Conservation (phyloP, 495 filamentous ascomycete species). For the Poronia punctata region DNA sequence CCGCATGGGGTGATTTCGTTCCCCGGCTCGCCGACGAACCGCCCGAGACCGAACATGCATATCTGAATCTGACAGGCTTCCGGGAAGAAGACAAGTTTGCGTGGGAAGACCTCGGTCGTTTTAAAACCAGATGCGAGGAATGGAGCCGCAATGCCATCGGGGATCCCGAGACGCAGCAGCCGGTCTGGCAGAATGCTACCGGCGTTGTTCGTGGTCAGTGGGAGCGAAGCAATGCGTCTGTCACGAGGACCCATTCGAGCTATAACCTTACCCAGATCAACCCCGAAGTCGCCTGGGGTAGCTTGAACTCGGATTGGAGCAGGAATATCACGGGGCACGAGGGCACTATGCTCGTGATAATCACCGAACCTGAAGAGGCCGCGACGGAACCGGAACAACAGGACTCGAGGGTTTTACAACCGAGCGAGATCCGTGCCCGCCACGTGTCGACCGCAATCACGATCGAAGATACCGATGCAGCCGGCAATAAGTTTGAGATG, state of each 20-base stretch:
- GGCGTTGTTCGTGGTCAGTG: conserved; percentile 70
- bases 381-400: conserved; percentile 19
- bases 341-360: conserved; percentile 47
- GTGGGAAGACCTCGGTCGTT: conserved; percentile 57
- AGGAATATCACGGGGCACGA: conserved; percentile 60
- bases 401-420: conserved; percentile 16
- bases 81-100: conserved; percentile 64
- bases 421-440: conserved; percentile 34
- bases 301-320: conserved; percentile 45
- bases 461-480: conserved; percentile 62
- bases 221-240: conserved; percentile 50
- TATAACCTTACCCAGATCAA: conserved; percentile 45
- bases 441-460: conserved; percentile 58
- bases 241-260: conserved; percentile 23
- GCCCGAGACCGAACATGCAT: conserved; percentile 35
- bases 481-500: conserved; percentile 66
- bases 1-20: conserved; percentile 68
- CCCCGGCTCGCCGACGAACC: conserved; percentile 30
- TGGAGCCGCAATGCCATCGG: conserved; percentile 36
- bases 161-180: conserved; percentile 29
- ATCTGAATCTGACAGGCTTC: conserved; percentile 73
- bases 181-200: conserved; percentile 74
- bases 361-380: conserved; percentile 40
- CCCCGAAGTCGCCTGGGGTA: conserved; percentile 35
- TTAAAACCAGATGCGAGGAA: conserved; percentile 36